Evolutionary conservation across 2,329 filamentous ascomycete species (phyloP), one percentile per base, ranked within the genome.

Genomic region (Fusarium sarcochroum): DNA sequence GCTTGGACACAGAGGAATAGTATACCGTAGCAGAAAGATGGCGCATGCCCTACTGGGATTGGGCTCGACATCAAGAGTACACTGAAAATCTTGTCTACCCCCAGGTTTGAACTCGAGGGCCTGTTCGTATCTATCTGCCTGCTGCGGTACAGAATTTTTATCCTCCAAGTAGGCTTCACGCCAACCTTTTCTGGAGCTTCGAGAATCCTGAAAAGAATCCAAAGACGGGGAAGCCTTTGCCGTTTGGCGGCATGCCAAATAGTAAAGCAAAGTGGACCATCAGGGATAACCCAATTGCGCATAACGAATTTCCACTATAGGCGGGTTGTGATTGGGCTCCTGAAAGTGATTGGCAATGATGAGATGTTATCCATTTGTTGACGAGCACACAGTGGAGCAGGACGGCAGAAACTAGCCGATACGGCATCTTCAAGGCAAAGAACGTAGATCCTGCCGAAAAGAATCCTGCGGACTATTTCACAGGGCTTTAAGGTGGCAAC

Each of bases 1-100:
- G 0, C 2, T 25, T 14, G 1, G 30, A 50, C 0, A 9, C 17
- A 20, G 17, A 45, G 7, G 20, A 49, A 1, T 20, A 10, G 30
- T 6, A 25, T 21, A n/a, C 4, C n/a, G 35, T 20, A 21, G 45
- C 37, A 20, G 15, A 7, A 8, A 41, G 1, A 1, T 60, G 52
- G 44, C 23, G 44, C 2, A 58, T 60, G 52, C 53, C 53, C 1
- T 58, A 60, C 7, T 50, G 57, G 57, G 57, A 58, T 2, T 60
- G 44, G 44, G 44, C 56, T 0, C n/a, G 50, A 11, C 50, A n/a
- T 3, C 41, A 58, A 17, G 7, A 9, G 7, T 41, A 56, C 4
- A 34, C 13, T 5, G 25, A 57, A 18, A 42, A 59, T 2, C 10
- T 59, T 8, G 41, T 37, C 1, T 57, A n/a, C 4, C 56, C 56